Percentiles rank a stretch among this genome's conserved stretches.
phyloP scores from a whole-genome alignment of 2,329 filamentous ascomycete species.

The Ilyonectria robusta region DNA sequence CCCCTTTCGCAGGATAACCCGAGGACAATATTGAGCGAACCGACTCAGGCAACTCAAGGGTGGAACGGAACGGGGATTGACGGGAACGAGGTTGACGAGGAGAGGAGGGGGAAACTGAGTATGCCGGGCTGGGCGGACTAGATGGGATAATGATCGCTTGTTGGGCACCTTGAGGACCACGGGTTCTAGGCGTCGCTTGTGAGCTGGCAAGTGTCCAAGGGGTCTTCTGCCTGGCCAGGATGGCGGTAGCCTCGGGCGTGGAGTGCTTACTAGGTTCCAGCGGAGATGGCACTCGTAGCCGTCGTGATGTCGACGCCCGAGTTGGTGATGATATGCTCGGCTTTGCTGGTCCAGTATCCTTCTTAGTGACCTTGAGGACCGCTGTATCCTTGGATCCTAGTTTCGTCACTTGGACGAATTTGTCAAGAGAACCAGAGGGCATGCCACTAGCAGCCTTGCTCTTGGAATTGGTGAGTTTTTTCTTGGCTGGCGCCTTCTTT shows the following conservation, averaged over 20 bases:
- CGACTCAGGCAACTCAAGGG: conserved; percentile 41
- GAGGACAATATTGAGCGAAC: conserved; percentile 45
- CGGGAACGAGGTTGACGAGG: conserved; percentile 37
- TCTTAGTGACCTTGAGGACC: conserved; percentile 17
- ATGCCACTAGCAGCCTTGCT: conserved; percentile 35
- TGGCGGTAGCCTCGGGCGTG: conserved; percentile 43
- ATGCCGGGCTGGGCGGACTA: conserved; percentile 54
- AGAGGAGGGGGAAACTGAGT: conserved; percentile 50
- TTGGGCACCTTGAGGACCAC: conserved; percentile 42
- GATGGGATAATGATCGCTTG: conserved; percentile 62
- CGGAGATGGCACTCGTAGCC: conserved; percentile 44
- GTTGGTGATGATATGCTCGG: conserved; percentile 19
- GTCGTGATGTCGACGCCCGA: conserved; percentile 31
- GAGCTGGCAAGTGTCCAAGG: conserved; percentile 60
- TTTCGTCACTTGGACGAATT: conserved; percentile 60
- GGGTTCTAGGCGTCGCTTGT: conserved; percentile 58
- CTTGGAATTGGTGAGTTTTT: conserved; percentile 36
- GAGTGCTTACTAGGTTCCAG: conserved; percentile 56
- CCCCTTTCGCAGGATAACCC: conserved; percentile 37
- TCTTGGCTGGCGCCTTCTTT: conserved; percentile 46
- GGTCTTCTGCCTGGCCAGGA: conserved; percentile 42
- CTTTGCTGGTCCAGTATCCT: conserved; percentile 10
- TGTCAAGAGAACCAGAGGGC: conserved; percentile 55
- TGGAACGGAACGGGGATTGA: conserved; percentile 1
- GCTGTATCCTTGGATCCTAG: conserved; percentile 30